phyloP scores from a whole-genome alignment of 2,329 filamentous ascomycete genomes.

The Arachnopeziza araneosa region DNA sequence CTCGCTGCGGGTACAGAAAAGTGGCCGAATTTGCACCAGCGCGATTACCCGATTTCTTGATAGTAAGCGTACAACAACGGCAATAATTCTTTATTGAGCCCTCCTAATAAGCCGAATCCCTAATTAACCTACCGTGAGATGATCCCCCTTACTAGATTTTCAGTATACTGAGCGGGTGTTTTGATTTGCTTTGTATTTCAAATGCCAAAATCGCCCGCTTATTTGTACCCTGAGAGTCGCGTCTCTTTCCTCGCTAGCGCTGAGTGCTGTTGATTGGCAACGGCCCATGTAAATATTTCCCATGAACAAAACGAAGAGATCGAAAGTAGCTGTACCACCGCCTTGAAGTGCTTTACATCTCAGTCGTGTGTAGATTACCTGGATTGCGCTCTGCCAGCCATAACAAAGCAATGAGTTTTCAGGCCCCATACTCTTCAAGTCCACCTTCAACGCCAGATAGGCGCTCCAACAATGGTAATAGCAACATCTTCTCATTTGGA shows the following conservation, averaged over 20 bases:
- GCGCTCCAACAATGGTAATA: conserved; percentile 23
- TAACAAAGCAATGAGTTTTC: conserved; percentile 17
- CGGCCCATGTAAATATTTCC: not conserved
- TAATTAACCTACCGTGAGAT: too few species aligned
- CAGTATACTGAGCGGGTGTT: too few species aligned
- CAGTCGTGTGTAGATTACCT: not conserved
- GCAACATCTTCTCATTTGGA: conserved; percentile 23
- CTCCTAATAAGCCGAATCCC: too few species aligned
- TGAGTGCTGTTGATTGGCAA: not conserved
- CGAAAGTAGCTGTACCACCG: not conserved
- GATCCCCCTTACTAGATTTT: too few species aligned
- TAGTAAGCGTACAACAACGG: too few species aligned
- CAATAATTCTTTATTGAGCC: too few species aligned
- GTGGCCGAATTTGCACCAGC: too few species aligned
- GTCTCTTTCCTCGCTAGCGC: not conserved
- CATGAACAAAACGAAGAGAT: not conserved
- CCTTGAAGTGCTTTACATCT: not conserved
- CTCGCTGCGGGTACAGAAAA: too few species aligned
- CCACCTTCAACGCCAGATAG: conserved; percentile 32
- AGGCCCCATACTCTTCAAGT: conserved; percentile 25
- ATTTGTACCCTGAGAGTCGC: too few species aligned
- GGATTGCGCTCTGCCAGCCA: not conserved
- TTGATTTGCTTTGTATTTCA: too few species aligned
- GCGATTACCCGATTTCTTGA: too few species aligned
- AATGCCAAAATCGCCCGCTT: too few species aligned